Evolutionary conservation across 257 asterid genomes (phyloP).

Genomic region (Primulina tabacum): DNA sequence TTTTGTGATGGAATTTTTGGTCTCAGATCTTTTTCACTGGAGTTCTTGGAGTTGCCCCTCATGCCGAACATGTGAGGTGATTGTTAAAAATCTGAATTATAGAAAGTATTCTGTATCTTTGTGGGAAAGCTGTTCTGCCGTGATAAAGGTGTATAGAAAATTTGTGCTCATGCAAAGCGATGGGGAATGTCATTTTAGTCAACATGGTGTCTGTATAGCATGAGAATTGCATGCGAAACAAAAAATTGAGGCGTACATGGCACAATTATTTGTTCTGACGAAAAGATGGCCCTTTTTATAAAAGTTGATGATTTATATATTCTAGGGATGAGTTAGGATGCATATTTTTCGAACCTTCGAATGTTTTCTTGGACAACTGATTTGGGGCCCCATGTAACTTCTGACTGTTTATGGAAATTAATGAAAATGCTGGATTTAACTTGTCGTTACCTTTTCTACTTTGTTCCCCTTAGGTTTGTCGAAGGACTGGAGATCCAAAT

Average conservation of each 20-base stretch:
- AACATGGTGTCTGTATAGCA: background rate
- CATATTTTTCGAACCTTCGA: slow-evolving; percentile 3
- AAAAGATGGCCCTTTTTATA: background rate
- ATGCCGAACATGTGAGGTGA: slow-evolving; percentile 93
- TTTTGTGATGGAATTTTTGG: slow-evolving; percentile 25
- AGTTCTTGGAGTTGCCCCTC: slow-evolving; percentile 98
- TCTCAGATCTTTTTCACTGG: slow-evolving; percentile 94
- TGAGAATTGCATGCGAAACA: background rate
- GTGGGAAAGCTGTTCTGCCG: slow-evolving; percentile 7
- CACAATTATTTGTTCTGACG: background rate
- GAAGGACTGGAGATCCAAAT: slow-evolving; percentile 87
- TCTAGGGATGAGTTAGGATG: slow-evolving; percentile 4
- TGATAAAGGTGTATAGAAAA: background rate
- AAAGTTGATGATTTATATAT: slow-evolving; percentile 3
- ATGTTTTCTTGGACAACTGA: slow-evolving; percentile 14
- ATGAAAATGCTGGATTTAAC: slow-evolving; percentile 9
- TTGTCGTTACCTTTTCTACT: slow-evolving; percentile 6
- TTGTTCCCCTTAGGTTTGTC: slow-evolving; percentile 61
- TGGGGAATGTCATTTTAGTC: background rate
- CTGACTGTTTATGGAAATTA: slow-evolving; percentile 18
- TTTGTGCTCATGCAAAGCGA: background rate
- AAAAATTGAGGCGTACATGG: background rate
- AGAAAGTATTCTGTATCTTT: slow-evolving; percentile 3
- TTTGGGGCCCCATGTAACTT: slow-evolving; percentile 6
- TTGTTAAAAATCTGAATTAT: slow-evolving; percentile 7